Base-by-base conservation (phyloP, 164 flowering plant genomes). In the Chimonanthus salicifolius region DNA sequence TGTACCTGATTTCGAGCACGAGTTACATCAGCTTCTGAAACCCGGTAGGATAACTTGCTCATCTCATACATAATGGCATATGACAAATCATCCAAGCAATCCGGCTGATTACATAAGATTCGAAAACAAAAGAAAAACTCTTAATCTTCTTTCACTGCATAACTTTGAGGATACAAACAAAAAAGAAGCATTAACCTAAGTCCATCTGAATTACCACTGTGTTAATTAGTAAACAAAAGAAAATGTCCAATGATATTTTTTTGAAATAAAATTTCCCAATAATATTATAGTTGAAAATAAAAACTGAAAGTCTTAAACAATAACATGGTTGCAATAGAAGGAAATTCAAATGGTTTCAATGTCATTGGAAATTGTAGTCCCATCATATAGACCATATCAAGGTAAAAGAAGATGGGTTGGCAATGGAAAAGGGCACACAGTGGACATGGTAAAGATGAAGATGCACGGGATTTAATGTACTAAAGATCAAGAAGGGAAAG, bases 1-100 rank as follows among this genome's bases (percentile, higher is more conserved):
- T 7, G 8, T 84, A 95, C 99, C 98, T 92, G 97, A 82, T 95
- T 95, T 74, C 93, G 82, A 58, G 99, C 99, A 71, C 99, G 98
- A 50, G 84, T 89, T 60, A 95, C 99, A 83, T 93, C 98, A 62
- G 77, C 94, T 64, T 93, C 98, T 65, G 96, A 87, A 69, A 95
- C 98, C 47, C 92, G 82, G 74, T 93, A 91, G 68, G 85, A 85
- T 66, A 95, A 77, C 82, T 90, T 91, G 83, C 91, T 87, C 21
- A 84, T 75, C 81, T 89, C 94, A 62, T 90, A 79, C 99, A 95
- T 95, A 70, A 95, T 95, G 69, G 90, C 96, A 82, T 82, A 93
- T 7, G 97, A 87, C 77, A 93, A 83, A 83, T 95, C 99, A 81
- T 87, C 90, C 85, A 95, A 82, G 79, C 94, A 88, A 77, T 91